A percentile compares a stretch with the other conserved stretches of the same genome.
Conservation (phyloP, 1,284 basidiomycete genomes). For the Malassezia psittaci region DNA sequence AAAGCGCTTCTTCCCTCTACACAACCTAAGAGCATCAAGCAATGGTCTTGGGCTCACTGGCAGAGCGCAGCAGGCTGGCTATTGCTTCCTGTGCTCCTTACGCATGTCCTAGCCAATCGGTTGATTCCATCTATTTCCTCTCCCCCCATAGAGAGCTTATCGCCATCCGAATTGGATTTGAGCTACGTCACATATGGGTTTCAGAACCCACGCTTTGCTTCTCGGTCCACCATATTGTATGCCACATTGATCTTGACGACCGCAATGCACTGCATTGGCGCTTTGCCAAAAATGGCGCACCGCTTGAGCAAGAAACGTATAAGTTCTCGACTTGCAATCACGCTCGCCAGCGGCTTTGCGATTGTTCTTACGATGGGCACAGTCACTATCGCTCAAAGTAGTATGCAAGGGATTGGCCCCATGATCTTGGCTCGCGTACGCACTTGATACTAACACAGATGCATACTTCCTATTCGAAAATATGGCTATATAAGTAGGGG, state of each 20-base stretch:
- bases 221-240: background rate
- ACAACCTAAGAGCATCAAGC: background rate
- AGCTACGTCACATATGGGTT: conserved; percentile 28
- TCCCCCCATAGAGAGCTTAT: conserved; percentile 22
- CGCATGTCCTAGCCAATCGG: conserved; percentile 31
- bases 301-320: background rate
- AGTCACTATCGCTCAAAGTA: background rate
- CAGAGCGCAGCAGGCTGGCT: conserved; percentile 22
- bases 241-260: conserved; percentile 1
- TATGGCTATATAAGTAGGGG: conserved; percentile 2
- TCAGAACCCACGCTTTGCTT: background rate
- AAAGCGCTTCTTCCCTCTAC: conserved; percentile 11
- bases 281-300: background rate
- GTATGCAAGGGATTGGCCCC: background rate
- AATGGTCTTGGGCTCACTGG: background rate
- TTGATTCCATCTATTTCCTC: conserved; percentile 18
- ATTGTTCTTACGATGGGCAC: conserved; percentile 9
- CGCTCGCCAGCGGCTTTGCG: background rate
- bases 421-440: conserved; percentile 1
- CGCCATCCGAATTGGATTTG: conserved; percentile 35
- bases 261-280: conserved; percentile 8
- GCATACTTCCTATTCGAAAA: conserved; percentile 1
- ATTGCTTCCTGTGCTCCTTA: conserved; percentile 20
- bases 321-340: background rate
- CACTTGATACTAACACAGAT: background rate